Conservation (phyloP, 164 flowering plant genomes). For the Magnolia sinica region DNA sequence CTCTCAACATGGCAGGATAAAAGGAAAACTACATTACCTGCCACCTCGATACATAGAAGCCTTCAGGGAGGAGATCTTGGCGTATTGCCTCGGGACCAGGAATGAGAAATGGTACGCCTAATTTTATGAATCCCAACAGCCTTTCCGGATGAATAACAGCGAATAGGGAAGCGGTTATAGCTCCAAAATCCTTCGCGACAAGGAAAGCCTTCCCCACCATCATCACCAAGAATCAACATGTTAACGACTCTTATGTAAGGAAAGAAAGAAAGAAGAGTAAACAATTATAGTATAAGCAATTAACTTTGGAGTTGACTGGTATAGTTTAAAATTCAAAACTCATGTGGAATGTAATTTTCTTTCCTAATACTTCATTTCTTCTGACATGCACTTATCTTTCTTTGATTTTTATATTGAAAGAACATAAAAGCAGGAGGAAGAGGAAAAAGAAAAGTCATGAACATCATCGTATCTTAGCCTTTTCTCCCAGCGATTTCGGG, state of each 20-base stretch:
- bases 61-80: slow-evolving; percentile 33
- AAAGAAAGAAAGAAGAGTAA: not conserved
- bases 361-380: not conserved
- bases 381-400: not conserved
- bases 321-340: too few relatives aligned
- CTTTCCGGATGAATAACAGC: slow-evolving; percentile 39
- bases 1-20: not conserved
- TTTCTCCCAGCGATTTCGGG: too few relatives aligned
- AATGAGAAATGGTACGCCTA: slow-evolving; percentile 41
- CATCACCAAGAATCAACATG: not conserved
- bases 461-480: too few relatives aligned
- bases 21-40: slow-evolving; percentile 21
- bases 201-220: slow-evolving; percentile 38
- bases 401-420: not conserved
- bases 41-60: slow-evolving; percentile 54
- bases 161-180: slow-evolving; percentile 22
- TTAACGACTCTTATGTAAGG: not conserved
- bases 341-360: too few relatives aligned
- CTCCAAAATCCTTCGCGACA: slow-evolving; percentile 62
- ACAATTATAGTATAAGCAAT: not conserved
- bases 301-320: too few relatives aligned
- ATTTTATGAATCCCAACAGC: slow-evolving; percentile 36
- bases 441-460: too few relatives aligned
- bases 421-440: too few relatives aligned
- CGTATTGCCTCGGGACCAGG: slow-evolving; percentile 22